Percentiles rank a stretch among this genome's conserved stretches.
Conservation (phyloP, 2,329 filamentous ascomycete species). For the Cordyceps militaris region DNA sequence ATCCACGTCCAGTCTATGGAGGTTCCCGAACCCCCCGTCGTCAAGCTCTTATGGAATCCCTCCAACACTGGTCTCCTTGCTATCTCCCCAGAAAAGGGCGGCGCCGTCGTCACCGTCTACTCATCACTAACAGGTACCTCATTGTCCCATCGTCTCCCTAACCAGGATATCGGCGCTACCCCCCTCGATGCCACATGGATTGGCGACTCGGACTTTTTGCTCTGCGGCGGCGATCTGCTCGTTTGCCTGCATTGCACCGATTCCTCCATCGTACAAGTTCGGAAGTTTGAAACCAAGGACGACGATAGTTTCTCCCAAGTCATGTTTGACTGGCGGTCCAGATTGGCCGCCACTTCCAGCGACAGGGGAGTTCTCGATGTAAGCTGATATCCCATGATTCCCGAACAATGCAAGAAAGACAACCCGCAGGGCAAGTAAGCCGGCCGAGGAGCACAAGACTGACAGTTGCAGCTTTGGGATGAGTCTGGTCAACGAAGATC, state of each 20-base stretch:
- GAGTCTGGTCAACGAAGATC: slow-evolving; percentile 45
- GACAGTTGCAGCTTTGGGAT: slow-evolving; percentile 43
- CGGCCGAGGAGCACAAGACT: neutral
- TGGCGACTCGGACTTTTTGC: slow-evolving; percentile 48
- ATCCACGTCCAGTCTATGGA: slow-evolving; percentile 46
- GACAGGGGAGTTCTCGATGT: slow-evolving; percentile 55
- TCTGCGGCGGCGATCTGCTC: slow-evolving; percentile 52
- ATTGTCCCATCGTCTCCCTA: slow-evolving; percentile 40
- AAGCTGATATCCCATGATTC: slow-evolving; percentile 25
- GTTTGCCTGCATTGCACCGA: slow-evolving; percentile 41
- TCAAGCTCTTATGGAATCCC: slow-evolving; percentile 56
- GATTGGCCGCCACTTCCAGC: slow-evolving; percentile 51
- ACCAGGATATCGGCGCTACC: slow-evolving; percentile 44
- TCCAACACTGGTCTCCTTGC: slow-evolving; percentile 47
- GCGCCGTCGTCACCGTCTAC: slow-evolving; percentile 51
- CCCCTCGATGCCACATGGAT: slow-evolving; percentile 55
- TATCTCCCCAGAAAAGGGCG: slow-evolving; percentile 48
- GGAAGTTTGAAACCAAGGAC: slow-evolving; percentile 45
- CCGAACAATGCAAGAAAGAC: neutral
- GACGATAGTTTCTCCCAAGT: slow-evolving; percentile 50
- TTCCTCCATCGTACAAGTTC: slow-evolving; percentile 36
- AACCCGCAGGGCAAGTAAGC: neutral
- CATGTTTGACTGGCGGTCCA: slow-evolving; percentile 47
- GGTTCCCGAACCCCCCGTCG: slow-evolving; percentile 52
- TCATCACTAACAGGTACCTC: slow-evolving; percentile 36